phyloP scores from a whole-genome alignment of 1,284 basidiomycete genomes.

The Pascua sp. region DNA sequence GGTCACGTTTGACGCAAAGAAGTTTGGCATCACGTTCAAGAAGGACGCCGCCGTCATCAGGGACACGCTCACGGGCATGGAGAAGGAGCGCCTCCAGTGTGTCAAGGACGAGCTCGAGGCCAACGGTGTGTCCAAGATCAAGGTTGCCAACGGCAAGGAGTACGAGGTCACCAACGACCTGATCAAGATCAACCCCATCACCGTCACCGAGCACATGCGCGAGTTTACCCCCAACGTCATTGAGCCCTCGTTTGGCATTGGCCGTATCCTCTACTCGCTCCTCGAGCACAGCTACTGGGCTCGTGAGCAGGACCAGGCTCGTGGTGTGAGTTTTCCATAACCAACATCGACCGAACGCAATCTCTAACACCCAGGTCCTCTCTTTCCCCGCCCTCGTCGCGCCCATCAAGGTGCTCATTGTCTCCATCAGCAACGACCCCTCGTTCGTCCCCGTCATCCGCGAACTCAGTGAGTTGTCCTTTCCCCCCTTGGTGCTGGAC shows the following conservation, averaged over 20 bases:
- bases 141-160: slow-evolving; percentile 61
- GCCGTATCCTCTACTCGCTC: slow-evolving; percentile 89
- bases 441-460: slow-evolving; percentile 80
- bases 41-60: slow-evolving; percentile 73
- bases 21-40: slow-evolving; percentile 84
- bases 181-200: slow-evolving; percentile 73
- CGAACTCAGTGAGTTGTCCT: slow-evolving; percentile 75
- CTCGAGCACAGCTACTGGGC: slow-evolving; percentile 97
- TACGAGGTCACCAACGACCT: slow-evolving; percentile 72
- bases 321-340: slow-evolving; percentile 63
- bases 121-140: slow-evolving; percentile 41
- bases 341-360: too few relatives aligned
- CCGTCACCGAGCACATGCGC: slow-evolving; percentile 87
- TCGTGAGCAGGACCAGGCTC: slow-evolving; percentile 82
- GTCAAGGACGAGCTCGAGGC: slow-evolving; percentile 67
- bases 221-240: slow-evolving; percentile 98
- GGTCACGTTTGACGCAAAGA: slow-evolving; percentile 80
- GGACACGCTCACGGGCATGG: slow-evolving; percentile 65
- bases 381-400: slow-evolving; percentile 87
- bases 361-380: slow-evolving; percentile 53
- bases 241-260: slow-evolving; percentile 97
- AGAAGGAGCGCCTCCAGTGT: slow-evolving; percentile 65
- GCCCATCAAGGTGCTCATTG: slow-evolving; percentile 93
- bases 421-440: slow-evolving; percentile 85
- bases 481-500: neutral